Evolutionary conservation across 2,329 filamentous ascomycete genomes (phyloP), one percentile per base, ranked within the genome.

Genomic region (Pseudopyricularia cyperi): DNA sequence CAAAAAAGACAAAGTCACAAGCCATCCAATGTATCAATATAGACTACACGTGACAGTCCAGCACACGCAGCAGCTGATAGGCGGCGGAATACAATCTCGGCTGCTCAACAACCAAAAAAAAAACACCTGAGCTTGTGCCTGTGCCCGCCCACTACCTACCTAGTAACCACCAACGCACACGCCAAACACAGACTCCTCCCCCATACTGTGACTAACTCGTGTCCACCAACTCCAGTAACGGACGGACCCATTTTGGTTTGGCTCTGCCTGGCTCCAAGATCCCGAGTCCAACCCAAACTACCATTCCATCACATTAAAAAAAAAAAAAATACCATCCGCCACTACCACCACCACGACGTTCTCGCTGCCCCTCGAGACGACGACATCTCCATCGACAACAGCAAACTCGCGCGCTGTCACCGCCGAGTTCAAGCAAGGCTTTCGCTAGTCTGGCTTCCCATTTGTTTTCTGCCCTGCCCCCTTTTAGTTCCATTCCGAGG

Each of bases 161-260:
- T n/a, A n/a, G n/a, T n/a, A n/a, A n/a, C n/a, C n/a, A n/a, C n/a
- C n/a, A n/a, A n/a, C n/a, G n/a, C n/a, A n/a, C n/a, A n/a, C n/a
- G n/a, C n/a, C n/a, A n/a, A n/a, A n/a, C n/a, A n/a, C n/a, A n/a
- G n/a, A n/a, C n/a, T n/a, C n/a, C n/a, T n/a, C n/a, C n/a, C n/a
- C n/a, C n/a, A n/a, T n/a, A n/a, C n/a, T n/a, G n/a, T n/a, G n/a
- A n/a, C n/a, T n/a, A n/a, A n/a, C n/a, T n/a, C n/a, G n/a, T n/a
- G n/a, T n/a, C 28, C 46, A 48, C 46, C 44, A 47, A 24, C 46
- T 15, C 46, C 46, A 33, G 17, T 46, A 49, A 30, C 47, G 30
- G 47, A 49, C 47, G 22, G 46, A 30, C 49, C 49, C 49, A 51
- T 51, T 39, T 46, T 51, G 49, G 49, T n/a, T n/a, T n/a, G n/a